Evolutionary conservation across 2,329 filamentous ascomycete species (phyloP).

Genomic region (Fusarium sp.): DNA sequence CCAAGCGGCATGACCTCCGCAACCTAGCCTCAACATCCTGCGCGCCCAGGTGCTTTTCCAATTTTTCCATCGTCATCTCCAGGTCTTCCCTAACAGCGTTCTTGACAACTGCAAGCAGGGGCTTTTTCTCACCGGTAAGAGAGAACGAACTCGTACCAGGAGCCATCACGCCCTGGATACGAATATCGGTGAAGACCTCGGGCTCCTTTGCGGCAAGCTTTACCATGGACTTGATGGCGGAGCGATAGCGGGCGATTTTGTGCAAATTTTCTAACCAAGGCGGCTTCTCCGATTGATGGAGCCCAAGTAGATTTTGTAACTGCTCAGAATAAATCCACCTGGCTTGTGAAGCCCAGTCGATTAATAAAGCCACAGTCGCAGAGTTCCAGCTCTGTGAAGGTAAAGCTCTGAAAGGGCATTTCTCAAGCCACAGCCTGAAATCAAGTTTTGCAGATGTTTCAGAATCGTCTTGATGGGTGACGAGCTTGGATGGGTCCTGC

Average conservation of each 20-base stretch:
- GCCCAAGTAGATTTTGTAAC: conserved; percentile 30
- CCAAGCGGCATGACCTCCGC: conserved; percentile 36
- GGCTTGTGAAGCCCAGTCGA: conserved; percentile 49
- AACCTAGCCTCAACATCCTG: conserved; percentile 25
- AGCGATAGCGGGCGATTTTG: conserved; percentile 50
- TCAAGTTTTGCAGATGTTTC: too few species aligned
- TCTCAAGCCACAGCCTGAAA: not conserved
- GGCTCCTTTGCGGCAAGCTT: conserved; percentile 48
- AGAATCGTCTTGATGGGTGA: too few species aligned
- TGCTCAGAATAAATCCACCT: conserved; percentile 46
- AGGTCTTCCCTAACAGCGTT: too few species aligned
- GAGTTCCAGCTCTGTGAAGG: not conserved
- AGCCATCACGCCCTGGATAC: too few species aligned
- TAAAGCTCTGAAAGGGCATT: not conserved
- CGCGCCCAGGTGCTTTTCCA: not conserved
- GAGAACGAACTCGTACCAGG: too few species aligned
- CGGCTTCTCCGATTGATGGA: conserved; percentile 5
- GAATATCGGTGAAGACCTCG: conserved; percentile 30
- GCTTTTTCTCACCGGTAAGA: too few species aligned
- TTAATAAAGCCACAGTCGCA: not conserved
- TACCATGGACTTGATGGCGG: conserved; percentile 49
- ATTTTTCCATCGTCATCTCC: conserved; percentile 27
- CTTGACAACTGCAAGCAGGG: too few species aligned
- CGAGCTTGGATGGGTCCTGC: too few species aligned
- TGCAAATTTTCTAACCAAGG: conserved; percentile 37